Base-by-base conservation (phyloP, 139 green algal genomes). In the Volvox reticuliferus region DNA sequence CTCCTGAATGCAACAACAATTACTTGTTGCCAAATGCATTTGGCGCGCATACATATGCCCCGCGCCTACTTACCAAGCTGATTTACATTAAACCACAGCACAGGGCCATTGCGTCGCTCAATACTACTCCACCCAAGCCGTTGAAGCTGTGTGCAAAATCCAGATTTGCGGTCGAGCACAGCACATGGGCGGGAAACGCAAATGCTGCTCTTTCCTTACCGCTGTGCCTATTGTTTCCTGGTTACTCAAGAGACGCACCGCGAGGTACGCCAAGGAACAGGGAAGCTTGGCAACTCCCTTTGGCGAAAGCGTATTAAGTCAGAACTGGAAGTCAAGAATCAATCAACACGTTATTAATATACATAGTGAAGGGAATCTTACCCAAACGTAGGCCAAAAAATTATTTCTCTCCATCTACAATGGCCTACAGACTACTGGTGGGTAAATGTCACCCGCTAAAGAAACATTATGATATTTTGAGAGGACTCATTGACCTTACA, bases 21-120 rank as follows among this genome's bases (percentile, higher is more conserved):
- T 13, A 67, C 69, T 55, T 87, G 32, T 61, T 50, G 0, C 63
- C 13, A 67, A 13, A 0, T 16, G 33, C 21, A 28, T 65, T 33
- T 67, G 75, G 75, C 75, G 75, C 75, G 75, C 33, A 61, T 16
- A 22, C 2, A 24, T 2, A 16, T 37, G 79, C 22, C 24, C 22
- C 24, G 37, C 0, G 79, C 22, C 24, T 1, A 30, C 75, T 67
- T 78, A 85, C 75, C 55, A 6, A 37, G 0, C 1, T 26, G 30
- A 24, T 86, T 71, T 18, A 91, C 28, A 19, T 91, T 76, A 20
- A 91, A 91, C 87, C 87, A 91, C 0, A 91, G 12, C 1, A 91
- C 67, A 3, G 87, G 87, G 22, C 87, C 87, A 26, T 71, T 50
- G 1, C 77, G 35, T 22, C 87, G 75, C 18, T 91, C 87, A 18